Evolutionary conservation across 2,329 filamentous ascomycete species (phyloP), one percentile per base, ranked within the genome.

Genomic region (Didymella arachidicola): DNA sequence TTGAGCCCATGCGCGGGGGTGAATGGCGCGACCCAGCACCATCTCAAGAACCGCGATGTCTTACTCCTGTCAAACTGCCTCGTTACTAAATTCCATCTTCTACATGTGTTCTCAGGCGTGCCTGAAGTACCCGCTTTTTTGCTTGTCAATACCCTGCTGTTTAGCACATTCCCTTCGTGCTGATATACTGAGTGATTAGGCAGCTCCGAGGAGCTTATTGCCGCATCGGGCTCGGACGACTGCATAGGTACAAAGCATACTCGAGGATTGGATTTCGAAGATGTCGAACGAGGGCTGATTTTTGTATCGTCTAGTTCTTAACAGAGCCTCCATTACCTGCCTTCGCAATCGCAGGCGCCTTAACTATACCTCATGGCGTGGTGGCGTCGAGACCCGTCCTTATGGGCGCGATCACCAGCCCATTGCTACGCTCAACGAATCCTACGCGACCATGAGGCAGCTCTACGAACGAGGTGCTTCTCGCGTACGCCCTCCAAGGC

Each of bases 361-460:
- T 27, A 2, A 34, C 5, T 8, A n/a, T 4, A 30, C 26, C 36
- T 22, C 22, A 59, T 59, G 56, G 45, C 56, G 7, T 59, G 56
- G 73, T 73, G 72, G 71, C 72, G 67, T 36, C 69, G 67, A 44
- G 68, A 74, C 48, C 62, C 70, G 22, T 64, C 65, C 8, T 56
- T 67, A 27, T 69, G 66, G 59, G 56, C 58, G 29, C 63, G 63
- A 47, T 65, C 64, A 6, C 62, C 67, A 25, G 53, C 69, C 38
- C 64, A 72, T 42, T 70, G 64, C 47, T 68, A 68, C 48, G 53
- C 64, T 18, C 66, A 69, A 39, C 68, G 63, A 12, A 18, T 62
- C 42, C 58, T 73, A 19, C 64, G 63, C 39, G 68, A 71, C 29
- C 63, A 67, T 43, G 66, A 70, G 30, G 60, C 68, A 34, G 43